A percentile compares a stretch with the other conserved stretches of the same genome.
phyloP scores from a whole-genome alignment of 2,329 filamentous ascomycete species.

The Aspergillus sclerotialis region DNA sequence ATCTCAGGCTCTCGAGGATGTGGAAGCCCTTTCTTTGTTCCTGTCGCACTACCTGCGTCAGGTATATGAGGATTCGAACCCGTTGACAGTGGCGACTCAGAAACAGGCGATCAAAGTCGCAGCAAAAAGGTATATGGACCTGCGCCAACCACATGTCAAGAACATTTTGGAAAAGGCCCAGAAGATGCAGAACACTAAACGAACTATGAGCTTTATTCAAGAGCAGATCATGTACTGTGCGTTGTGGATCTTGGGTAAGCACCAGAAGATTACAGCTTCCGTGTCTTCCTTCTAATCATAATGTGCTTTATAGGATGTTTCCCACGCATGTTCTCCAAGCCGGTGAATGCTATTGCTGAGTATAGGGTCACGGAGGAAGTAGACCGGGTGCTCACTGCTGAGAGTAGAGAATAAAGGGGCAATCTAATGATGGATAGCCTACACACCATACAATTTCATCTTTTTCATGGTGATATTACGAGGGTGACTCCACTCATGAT shows the following conservation, averaged over 20 bases:
- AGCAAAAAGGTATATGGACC: constrained; percentile 23
- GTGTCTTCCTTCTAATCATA: background rate
- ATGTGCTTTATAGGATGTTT: constrained; percentile 14
- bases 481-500: too few relatives aligned
- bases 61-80: constrained; percentile 2
- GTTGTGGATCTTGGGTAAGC: constrained; percentile 30
- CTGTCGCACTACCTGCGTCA: constrained; percentile 24
- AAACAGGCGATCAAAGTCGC: constrained; percentile 19
- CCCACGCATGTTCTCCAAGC: constrained; percentile 10
- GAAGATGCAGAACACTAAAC: constrained; percentile 28
- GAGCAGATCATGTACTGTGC: constrained; percentile 33
- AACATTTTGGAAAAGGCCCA: constrained; percentile 25
- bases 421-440: too few relatives aligned
- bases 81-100: constrained; percentile 4
- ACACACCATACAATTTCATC: too few relatives aligned
- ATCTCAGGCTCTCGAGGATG: constrained; percentile 51
- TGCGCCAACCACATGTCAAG: constrained; percentile 30
- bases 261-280: too few relatives aligned
- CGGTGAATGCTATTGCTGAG: constrained; percentile 11
- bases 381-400: constrained; percentile 4
- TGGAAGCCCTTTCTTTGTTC: constrained; percentile 40
- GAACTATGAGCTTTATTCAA: constrained; percentile 23
- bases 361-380: constrained; percentile 21
- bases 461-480: too few relatives aligned
- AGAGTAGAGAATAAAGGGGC: too few relatives aligned